Evolutionary conservation across 768 basidiomycete species (phyloP), one percentile per base, ranked within the genome.

Genomic region (Rhodosporidiobolus sp.): DNA sequence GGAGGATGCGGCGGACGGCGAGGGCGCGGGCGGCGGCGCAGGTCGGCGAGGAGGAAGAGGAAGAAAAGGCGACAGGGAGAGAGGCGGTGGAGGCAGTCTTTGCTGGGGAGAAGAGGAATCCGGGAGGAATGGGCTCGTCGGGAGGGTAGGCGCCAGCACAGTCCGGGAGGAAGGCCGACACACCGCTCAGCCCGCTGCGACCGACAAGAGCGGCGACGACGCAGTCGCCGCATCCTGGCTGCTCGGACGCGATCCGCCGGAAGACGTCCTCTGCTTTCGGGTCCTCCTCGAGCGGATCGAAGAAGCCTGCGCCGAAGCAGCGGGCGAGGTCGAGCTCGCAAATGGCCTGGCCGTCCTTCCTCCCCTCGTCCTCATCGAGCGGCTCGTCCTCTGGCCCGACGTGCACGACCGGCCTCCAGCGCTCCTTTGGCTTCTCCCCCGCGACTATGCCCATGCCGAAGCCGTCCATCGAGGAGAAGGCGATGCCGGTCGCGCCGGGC

Each of bases 11-110:
- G 4, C 50, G 61, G 3, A 62, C 28, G 10, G 69, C 55, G 17
- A 53, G 30, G 2, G 53, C 24, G 11, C 60, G 85, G 14, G 84
- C 83, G 20, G 85, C 85, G n/a, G 85, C 84, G 49, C 52, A 58
- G 26, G 48, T 32, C 28, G 68, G 53, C 24, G 69, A 28, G 26
- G 61, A 52, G 24, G 57, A 34, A 9, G 70, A 50, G 20, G 35
- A 8, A 30, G 45, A 26, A 28, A 63, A 26, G 24, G 43, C 11
- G 66, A 43, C 4, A 22, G 9, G 11, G 28, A 52, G 49, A 1
- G 24, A 1, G 54, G 26, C 22, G 8, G 24, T 11, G 9, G 17
- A 16, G 63, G 1, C 35, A 26, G 32, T 32, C 35, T 46, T 52
- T 3, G 26, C 32, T n/a, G 17, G 17, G 11, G 45, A 26, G 70